Evolutionary conservation across 306 rosid genomes (phyloP).

Genomic region (Gillenia trifoliata): DNA sequence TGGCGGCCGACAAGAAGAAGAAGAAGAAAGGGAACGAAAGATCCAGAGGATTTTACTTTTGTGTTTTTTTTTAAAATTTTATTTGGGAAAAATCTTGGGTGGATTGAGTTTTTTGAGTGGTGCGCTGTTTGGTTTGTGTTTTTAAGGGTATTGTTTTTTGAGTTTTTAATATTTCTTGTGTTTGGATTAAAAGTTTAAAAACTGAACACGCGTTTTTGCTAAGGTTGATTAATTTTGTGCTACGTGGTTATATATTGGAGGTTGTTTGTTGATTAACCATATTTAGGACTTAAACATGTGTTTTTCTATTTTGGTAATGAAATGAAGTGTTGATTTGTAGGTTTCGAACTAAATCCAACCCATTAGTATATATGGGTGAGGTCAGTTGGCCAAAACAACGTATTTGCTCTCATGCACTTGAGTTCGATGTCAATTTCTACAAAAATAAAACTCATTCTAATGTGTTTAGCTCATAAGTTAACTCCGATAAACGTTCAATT

Average conservation of each 20-base stretch:
- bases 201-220: background rate
- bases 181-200: background rate
- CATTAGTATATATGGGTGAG: too few species aligned
- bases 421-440: too few species aligned
- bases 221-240: background rate
- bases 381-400: rapidly evolving
- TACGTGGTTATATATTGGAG: background rate
- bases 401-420: background rate
- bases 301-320: background rate
- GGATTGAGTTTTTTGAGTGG: background rate
- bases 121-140: background rate
- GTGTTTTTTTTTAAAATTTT: background rate
- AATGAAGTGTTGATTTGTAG: background rate
- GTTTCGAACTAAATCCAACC: background rate
- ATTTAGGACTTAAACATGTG: background rate
- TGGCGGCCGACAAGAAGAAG: background rate
- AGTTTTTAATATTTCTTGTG: background rate
- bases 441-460: background rate
- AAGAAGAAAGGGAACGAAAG: background rate
- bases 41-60: background rate
- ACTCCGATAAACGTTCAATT: too few species aligned
- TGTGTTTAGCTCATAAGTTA: background rate
- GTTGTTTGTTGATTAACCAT: background rate
- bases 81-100: background rate
- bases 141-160: background rate